Evolutionary conservation across 495 filamentous ascomycete species (phyloP).

Genomic region (Neurospora tetraspora): DNA sequence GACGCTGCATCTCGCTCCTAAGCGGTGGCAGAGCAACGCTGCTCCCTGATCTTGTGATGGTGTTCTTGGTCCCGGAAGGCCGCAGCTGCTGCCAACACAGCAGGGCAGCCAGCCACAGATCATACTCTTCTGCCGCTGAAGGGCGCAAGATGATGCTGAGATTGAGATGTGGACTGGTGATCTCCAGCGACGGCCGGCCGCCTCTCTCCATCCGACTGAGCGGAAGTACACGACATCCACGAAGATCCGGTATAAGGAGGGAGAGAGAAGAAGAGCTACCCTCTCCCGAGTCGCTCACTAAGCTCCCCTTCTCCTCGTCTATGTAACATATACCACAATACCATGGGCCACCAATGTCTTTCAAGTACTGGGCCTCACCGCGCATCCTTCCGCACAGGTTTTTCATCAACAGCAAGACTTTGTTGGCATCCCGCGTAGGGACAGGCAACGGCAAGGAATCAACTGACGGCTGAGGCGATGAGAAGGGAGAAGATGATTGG

Average conservation of each 20-base stretch:
- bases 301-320: constrained; percentile 52
- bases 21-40: constrained; percentile 8
- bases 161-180: constrained; percentile 59
- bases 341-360: constrained; percentile 46
- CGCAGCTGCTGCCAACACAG: constrained; percentile 90
- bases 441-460: constrained; percentile 47
- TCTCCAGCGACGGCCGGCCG: constrained; percentile 60
- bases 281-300: constrained; percentile 52
- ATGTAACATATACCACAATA: constrained; percentile 53
- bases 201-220: constrained; percentile 15
- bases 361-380: constrained; percentile 56
- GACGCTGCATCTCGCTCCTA: constrained; percentile 56
- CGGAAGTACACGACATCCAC: constrained; percentile 74
- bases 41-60: neutral
- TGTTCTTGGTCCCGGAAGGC: constrained; percentile 32
- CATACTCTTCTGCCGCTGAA: constrained; percentile 62
- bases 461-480: constrained; percentile 36
- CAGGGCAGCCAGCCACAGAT: constrained; percentile 86
- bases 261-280: constrained; percentile 34
- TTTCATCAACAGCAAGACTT: constrained; percentile 58
- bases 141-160: constrained; percentile 68
- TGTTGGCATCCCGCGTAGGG: constrained; percentile 51
- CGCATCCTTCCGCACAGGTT: constrained; percentile 58
- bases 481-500: constrained; percentile 38
- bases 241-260: constrained; percentile 62